These are phyloP conservation scores for Solanum ossicruentum DNA, from an alignment of 257 asterid species.

Conservation along the genomic window DNA sequence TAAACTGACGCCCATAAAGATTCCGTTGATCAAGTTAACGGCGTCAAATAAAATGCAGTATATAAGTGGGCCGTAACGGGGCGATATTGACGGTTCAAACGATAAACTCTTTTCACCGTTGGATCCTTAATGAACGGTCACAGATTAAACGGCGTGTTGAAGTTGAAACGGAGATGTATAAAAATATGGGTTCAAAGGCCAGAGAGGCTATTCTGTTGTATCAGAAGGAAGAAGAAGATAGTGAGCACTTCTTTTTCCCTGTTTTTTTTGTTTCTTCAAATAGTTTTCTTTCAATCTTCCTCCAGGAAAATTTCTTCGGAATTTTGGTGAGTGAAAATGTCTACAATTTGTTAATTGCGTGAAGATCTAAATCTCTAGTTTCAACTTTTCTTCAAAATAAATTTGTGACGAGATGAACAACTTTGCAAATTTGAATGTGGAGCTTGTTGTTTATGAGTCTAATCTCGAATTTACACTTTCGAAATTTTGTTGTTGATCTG, in stretches of 20 bases:
- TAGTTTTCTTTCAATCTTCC: neutral
- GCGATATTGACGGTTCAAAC: conserved; percentile 8
- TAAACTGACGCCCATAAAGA: conserved; percentile 9
- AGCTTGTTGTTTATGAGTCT: neutral
- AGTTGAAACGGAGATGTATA: conserved; percentile 30
- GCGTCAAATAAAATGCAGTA: conserved; percentile 12
- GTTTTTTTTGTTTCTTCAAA: neutral
- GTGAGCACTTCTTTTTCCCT: conserved; percentile 14
- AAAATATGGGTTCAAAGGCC: conserved; percentile 37
- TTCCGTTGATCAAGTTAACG: conserved; percentile 25
- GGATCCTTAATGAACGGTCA: conserved; percentile 13
- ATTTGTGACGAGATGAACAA: neutral
- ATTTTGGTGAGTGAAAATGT: conserved; percentile 24
- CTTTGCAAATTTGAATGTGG: neutral
- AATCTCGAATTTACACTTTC: neutral
- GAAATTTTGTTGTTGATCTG: neutral
- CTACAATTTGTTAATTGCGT: neutral
- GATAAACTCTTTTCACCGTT: conserved; percentile 20
- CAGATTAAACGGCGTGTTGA: conserved; percentile 8
- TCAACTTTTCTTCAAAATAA: neutral
- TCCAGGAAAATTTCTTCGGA: neutral
- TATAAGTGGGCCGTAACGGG: conserved; percentile 12
- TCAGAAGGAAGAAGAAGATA: conserved; percentile 19
- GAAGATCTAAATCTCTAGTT: neutral
- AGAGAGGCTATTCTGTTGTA: conserved; percentile 26